Conservation (phyloP, 1,284 basidiomycete genomes). For the Paramarasmius palmivorus region DNA sequence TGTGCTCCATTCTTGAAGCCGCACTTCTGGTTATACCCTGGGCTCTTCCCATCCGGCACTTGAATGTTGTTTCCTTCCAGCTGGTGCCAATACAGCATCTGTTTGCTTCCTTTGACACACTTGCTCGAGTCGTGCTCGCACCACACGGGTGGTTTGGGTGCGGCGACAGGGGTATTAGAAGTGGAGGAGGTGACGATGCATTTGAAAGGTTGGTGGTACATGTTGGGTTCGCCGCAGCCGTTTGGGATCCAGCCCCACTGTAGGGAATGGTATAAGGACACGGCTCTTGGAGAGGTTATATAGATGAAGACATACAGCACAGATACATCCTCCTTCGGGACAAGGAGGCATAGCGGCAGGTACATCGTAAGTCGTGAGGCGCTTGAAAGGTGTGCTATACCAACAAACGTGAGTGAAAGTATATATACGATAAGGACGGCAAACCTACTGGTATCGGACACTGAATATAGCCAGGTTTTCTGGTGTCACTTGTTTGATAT, state of each 20-base stretch:
- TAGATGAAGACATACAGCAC: constrained; percentile 17
- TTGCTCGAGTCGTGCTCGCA: constrained; percentile 27
- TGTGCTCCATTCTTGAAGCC: not conserved
- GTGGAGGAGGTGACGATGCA: constrained; percentile 35
- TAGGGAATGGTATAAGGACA: not conserved
- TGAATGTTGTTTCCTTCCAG: not conserved
- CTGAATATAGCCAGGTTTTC: constrained; percentile 8
- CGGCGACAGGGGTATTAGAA: constrained; percentile 20
- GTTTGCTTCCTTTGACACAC: not conserved
- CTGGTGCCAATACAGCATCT: constrained; percentile 21
- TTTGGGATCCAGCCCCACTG: constrained; percentile 26
- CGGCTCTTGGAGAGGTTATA: not conserved
- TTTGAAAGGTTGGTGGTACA: constrained; percentile 37
- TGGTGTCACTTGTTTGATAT: not conserved
- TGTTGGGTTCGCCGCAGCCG: constrained; percentile 38
- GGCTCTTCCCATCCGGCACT: not conserved
- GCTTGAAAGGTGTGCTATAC: constrained; percentile 14
- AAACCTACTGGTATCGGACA: not conserved
- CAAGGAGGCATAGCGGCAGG: constrained; percentile 14
- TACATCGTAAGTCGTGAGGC: constrained; percentile 13
- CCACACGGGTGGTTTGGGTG: constrained; percentile 30
- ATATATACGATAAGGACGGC: not conserved
- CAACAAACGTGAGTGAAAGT: not conserved
- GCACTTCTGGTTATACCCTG: not conserved
- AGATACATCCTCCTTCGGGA: constrained; percentile 16